Evolutionary conservation across 306 rosid species (phyloP).

Genomic region (Purshia tridentata): DNA sequence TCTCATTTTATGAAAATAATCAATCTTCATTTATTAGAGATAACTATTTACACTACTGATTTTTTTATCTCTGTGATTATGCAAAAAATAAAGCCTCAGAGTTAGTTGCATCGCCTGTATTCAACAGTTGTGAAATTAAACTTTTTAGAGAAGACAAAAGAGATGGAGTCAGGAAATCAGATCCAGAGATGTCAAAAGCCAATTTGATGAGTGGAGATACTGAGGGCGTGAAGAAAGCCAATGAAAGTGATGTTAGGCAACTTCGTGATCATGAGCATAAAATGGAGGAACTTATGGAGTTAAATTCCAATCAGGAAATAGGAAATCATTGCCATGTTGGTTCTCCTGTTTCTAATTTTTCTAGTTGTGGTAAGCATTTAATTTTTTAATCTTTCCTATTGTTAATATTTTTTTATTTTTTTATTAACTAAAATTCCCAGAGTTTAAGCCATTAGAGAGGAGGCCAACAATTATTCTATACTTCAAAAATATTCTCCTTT

Average conservation of each 20-base stretch:
- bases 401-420: background rate
- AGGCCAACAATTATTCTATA: too few species aligned
- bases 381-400: background rate
- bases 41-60: background rate
- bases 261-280: conserved; percentile 1
- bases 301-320: background rate
- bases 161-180: background rate
- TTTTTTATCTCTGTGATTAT: background rate
- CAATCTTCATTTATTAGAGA: background rate
- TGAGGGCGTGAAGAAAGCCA: background rate
- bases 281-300: background rate
- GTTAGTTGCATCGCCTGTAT: background rate
- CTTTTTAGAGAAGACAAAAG: background rate
- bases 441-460: background rate
- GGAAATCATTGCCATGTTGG: background rate
- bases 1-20: background rate
- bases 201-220: background rate
- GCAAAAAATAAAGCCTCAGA: conserved; percentile 11
- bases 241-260: background rate
- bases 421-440: background rate
- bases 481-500: too few species aligned
- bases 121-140: conserved; percentile 11
- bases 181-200: background rate
- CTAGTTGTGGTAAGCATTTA: background rate
- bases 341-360: background rate